Evolutionary conservation across 1,139 yeast genomes (phyloP).

Genomic region (Blastobotrys proliferans): DNA sequence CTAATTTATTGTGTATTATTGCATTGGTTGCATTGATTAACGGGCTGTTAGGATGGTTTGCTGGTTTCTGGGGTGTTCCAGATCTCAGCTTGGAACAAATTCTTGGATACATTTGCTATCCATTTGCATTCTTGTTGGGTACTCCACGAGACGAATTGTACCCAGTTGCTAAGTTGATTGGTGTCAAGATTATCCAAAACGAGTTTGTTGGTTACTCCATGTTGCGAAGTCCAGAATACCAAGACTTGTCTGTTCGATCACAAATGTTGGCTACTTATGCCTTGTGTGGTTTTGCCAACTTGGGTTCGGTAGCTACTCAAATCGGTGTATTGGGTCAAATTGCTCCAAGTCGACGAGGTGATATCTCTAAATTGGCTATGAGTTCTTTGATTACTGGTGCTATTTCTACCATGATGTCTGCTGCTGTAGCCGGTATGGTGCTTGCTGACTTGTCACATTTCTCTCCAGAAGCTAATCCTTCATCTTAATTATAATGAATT

Average conservation of each 20-base stretch:
- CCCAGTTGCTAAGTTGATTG: constrained; percentile 50
- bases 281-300: constrained; percentile 61
- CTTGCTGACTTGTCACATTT: constrained; percentile 44
- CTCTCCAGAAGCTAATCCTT: background rate
- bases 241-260: constrained; percentile 49
- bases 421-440: constrained; percentile 67
- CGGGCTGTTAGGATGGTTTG: constrained; percentile 61
- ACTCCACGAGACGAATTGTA: constrained; percentile 56
- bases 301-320: constrained; percentile 62
- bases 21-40: constrained; percentile 57
- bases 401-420: constrained; percentile 54
- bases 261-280: constrained; percentile 60
- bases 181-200: constrained; percentile 58
- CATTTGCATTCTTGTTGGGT: constrained; percentile 59
- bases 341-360: constrained; percentile 51
- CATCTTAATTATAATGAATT: too few relatives aligned
- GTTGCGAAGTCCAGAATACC: constrained; percentile 45
- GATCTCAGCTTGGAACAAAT: constrained; percentile 54
- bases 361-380: constrained; percentile 46
- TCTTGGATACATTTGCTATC: constrained; percentile 56
- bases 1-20: constrained; percentile 61
- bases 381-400: constrained; percentile 55
- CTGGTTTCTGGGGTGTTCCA: constrained; percentile 57
- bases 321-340: constrained; percentile 59
- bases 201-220: constrained; percentile 57